Evolutionary conservation across 2,329 filamentous ascomycete species (phyloP), one percentile per base, ranked within the genome.

Genomic region (Talaromyces verruculosus): DNA sequence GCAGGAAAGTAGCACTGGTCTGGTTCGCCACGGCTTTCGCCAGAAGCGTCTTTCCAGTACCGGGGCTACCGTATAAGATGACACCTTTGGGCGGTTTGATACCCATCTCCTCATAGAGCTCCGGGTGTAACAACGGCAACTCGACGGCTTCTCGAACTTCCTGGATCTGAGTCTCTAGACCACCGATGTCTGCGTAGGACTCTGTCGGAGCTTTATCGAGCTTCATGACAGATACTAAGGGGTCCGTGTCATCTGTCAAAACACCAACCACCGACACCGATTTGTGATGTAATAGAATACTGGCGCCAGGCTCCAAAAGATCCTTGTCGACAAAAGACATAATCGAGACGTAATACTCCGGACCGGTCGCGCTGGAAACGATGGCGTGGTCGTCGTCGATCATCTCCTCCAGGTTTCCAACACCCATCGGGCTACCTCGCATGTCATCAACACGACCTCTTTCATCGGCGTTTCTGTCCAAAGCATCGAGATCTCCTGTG

Each of bases 271-370:
- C 96, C 49, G 94, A 97, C 61, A 98, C 94, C 63, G 91, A 96
- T 84, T 99, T 99, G 81, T 99, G 95, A 76, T 99, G 95, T 67
- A 99, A 84, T 59, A 99, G 84, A 59, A 99, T 95, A 73, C 93
- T 97, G 19, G 95, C 93, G 68, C 96, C 96, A 1, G 95, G 95
- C 80, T 99, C 95, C 51, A 99, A 86, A 3, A 99, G 87, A 75
- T 99, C 95, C 82, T 99, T 99, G 84, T 99, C 95, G 71, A 99
- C 95, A 75, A 99, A 99, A 64, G 94, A 97, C 95, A 98, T 98
- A 86, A 99, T 99, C 72, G 93, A 97, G 71, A 99, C 95, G 79
- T 98, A 99, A 85, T 97, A 99, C 79, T 99, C 95, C 0, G 95
- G 95, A 0, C 95, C 95, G 6, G 95, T 98, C 0, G 95, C 96